Evolutionary conservation across 108 stramenopile genomes (phyloP).

Genomic region (Nitzschia sp.): DNA sequence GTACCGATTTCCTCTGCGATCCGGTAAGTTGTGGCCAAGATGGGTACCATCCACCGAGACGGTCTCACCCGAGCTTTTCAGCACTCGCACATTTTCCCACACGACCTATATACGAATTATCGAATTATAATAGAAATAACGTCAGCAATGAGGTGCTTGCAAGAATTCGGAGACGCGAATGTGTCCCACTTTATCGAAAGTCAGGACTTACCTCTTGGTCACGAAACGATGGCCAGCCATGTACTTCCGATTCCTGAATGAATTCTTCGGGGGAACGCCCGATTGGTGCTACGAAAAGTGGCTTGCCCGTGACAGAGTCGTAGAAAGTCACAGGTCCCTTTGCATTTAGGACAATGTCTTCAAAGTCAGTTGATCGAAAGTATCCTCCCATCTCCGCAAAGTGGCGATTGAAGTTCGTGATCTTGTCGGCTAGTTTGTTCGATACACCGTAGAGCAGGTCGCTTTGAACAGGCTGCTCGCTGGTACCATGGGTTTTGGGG

Average conservation of each 20-base stretch:
- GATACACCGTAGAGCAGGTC: constrained; percentile 74
- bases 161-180: too few species aligned
- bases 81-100: constrained; percentile 87
- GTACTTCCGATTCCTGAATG: constrained; percentile 35
- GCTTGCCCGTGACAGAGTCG: constrained; percentile 89
- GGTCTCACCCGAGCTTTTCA: constrained; percentile 80
- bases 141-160: too few species aligned
- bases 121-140: too few species aligned
- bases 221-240: constrained; percentile 71
- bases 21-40: constrained; percentile 56
- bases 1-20: constrained; percentile 81
- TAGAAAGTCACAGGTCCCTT: constrained; percentile 73
- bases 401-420: constrained; percentile 71
- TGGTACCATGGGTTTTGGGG: constrained; percentile 75
- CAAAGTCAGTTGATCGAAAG: constrained; percentile 63
- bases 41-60: constrained; percentile 84
- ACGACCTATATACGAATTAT: constrained; percentile 42
- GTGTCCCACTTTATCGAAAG: background rate
- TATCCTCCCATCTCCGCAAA: constrained; percentile 89
- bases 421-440: constrained; percentile 65
- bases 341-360: constrained; percentile 38
- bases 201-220: constrained; percentile 58
- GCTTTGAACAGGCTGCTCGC: constrained; percentile 56
- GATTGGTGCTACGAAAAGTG: constrained; percentile 76
- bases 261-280: constrained; percentile 78